Base-by-base conservation (phyloP, 257 asterid genomes). In the Cruciata laevipes region DNA sequence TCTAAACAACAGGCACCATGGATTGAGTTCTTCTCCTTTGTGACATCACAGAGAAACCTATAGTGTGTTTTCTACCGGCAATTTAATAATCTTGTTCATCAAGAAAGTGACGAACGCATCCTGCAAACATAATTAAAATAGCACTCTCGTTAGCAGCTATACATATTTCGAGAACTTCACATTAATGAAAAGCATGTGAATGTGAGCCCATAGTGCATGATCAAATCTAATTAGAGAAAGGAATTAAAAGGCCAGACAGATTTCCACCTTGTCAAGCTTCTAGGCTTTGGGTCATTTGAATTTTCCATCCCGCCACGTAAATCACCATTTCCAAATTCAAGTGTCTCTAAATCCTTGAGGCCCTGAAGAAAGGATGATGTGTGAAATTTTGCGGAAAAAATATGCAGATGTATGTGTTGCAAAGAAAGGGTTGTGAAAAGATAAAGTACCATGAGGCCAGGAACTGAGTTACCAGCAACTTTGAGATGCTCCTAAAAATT, bases 261-360 rank as follows among this genome's bases (percentile, higher is more conserved):
- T 30, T n/a, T 32, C 31, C 23, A 70, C 95, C 93, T 83, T 27
- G 35, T 55, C 60, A 82, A 20, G 70, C 77, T 66, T 69, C 76
- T 73, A 17, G 80, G 60, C 17, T 71, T 67, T 49, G 4, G 63
- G 55, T 58, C 38, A 64, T 35, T 71, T 40, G 76, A 37, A 77
- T 74, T 86, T 70, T 79, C 84, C 64, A 70, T 61, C 51, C 67
- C 72, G 44, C 75, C 84, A 49, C 61, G 51, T 42, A 78, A 27
- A 59, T 66, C 68, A 12, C 37, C 38, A 16, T 52, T 40, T 33
- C 30, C 74, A 14, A 81, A 65, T 30, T 80, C 65, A 13, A 73
- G 56, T 53, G 80, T 27, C 67, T 78, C 93, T 4, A 79, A 68
- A 53, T 78, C 96, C 81, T 86, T 89, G 57, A 89, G 95, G 63